Evolutionary conservation across 2,329 filamentous ascomycete genomes (phyloP), one percentile per base, ranked within the genome.

Genomic region (Byssochlamys sp.): DNA sequence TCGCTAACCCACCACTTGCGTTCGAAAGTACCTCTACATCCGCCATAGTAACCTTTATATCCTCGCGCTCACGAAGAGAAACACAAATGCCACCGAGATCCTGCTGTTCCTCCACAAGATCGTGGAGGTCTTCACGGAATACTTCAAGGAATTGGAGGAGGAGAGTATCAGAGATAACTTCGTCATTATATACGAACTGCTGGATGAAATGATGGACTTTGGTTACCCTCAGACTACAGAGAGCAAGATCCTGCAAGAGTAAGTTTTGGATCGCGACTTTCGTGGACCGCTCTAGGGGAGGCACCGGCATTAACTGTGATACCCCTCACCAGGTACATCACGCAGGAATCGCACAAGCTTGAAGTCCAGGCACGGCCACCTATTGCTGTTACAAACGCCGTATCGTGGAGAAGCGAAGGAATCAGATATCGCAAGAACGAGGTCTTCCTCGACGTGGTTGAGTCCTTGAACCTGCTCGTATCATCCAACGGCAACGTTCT

Each of bases 161-260:
- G 94, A 99, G 77, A 96, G 90, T 67, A 99, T 99, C 73, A 86
- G 94, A 67, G 94, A 99, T 80, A 99, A 99, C 79, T 99, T 99
- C 72, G 94, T 99, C 74, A 86, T 99, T 71, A 99, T 99, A 70
- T 99, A 99, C 80, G 94, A 99, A 77, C 78, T 99, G 60, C 84
- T 99, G 62, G 94, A 99, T 71, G 94, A 99, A 80, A 99, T 99
- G 94, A 99, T 99, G 94, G 94, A 99, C 77, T 99, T 99, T 80
- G 94, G 94, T 62, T 96, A 99, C 74, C 94, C 94, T 4, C 94
- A 99, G 75, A 99, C 94, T 9, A 99, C 94, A 64, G 94, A 99
- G 75, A 90, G 85, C 73, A 99, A 99, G 83, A 99, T 99, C 73
- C 79, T 99, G 60, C 94, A 99, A 75, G 94, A 99, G 79, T 85